phyloP scores from a whole-genome alignment of 2,329 filamentous ascomycete genomes.

The Aurifilum marmelostoma region DNA sequence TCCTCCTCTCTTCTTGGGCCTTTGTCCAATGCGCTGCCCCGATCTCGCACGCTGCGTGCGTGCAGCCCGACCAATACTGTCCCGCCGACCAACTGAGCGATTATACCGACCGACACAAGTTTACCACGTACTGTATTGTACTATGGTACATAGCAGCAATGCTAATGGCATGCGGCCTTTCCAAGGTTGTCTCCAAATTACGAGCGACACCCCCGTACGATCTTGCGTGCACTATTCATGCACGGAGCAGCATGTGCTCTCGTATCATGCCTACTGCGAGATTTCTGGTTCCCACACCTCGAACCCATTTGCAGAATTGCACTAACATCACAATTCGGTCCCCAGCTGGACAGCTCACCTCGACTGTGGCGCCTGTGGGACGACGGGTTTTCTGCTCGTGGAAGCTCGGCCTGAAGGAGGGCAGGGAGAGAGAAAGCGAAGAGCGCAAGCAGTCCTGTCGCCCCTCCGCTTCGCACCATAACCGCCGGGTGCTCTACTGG shows the following conservation, averaged over 20 bases:
- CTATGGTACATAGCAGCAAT: slow-evolving; percentile 9
- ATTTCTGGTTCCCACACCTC: slow-evolving; percentile 21
- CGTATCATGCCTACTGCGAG: slow-evolving; percentile 24
- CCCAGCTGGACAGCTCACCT: slow-evolving; percentile 11
- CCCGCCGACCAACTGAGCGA: background rate
- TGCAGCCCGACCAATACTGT: slow-evolving; percentile 21
- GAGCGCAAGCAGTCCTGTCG: background rate
- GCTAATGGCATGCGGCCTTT: slow-evolving; percentile 14
- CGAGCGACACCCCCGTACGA: slow-evolving; percentile 30
- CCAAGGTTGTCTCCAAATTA: slow-evolving; percentile 29
- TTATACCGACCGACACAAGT: background rate
- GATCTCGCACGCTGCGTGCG: slow-evolving; percentile 20
- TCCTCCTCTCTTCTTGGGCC: slow-evolving; percentile 12
- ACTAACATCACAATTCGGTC: slow-evolving; percentile 14
- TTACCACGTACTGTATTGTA: slow-evolving; percentile 1
- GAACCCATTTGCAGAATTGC: background rate
- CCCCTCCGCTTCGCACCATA: slow-evolving; percentile 1
- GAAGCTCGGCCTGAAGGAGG: background rate
- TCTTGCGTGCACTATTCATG: slow-evolving; percentile 28
- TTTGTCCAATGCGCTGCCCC: slow-evolving; percentile 20
- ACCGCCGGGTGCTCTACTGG: slow-evolving; percentile 11
- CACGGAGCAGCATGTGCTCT: slow-evolving; percentile 26
- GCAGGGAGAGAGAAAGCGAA: background rate
- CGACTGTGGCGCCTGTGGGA: slow-evolving; percentile 14
- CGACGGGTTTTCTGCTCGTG: background rate